Conservation (phyloP, 148 eudicot genomes). For the Diospyros kaki region DNA sequence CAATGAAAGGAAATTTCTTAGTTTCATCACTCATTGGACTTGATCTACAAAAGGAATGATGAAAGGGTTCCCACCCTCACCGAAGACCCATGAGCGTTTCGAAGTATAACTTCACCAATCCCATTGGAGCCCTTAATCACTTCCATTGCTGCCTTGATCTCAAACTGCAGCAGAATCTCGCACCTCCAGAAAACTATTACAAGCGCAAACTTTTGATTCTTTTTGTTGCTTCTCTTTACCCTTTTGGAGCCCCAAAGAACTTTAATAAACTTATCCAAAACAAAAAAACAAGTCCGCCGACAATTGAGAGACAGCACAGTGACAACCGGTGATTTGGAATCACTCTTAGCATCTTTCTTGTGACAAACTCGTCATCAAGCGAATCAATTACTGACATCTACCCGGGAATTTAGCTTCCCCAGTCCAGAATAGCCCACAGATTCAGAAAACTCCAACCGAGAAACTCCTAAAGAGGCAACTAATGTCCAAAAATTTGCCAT, state of each 20-base stretch:
- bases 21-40: slow-evolving; percentile 5
- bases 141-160: slow-evolving; percentile 62
- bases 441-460: slow-evolving; percentile 18
- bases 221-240: slow-evolving; percentile 8
- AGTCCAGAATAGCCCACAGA: slow-evolving; percentile 11
- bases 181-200: slow-evolving; percentile 35
- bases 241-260: slow-evolving; percentile 3
- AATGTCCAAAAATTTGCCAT: slow-evolving; percentile 19
- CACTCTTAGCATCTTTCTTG: slow-evolving; percentile 37
- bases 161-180: slow-evolving; percentile 76
- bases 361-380: slow-evolving; percentile 28
- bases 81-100: slow-evolving; percentile 73
- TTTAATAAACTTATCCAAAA: background rate
- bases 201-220: background rate
- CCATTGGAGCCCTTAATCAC: slow-evolving; percentile 69
- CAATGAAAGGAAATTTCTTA: background rate
- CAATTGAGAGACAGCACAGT: background rate
- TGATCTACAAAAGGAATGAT: background rate
- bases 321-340: slow-evolving; percentile 13
- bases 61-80: slow-evolving; percentile 41
- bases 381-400: slow-evolving; percentile 18
- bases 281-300: background rate
- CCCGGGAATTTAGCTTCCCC: slow-evolving; percentile 16
- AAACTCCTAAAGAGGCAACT: slow-evolving; percentile 9
- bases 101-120: slow-evolving; percentile 59